Evolutionary conservation across 805 yeast genomes (phyloP).

Genomic region (Metschnikowia koreensis): DNA sequence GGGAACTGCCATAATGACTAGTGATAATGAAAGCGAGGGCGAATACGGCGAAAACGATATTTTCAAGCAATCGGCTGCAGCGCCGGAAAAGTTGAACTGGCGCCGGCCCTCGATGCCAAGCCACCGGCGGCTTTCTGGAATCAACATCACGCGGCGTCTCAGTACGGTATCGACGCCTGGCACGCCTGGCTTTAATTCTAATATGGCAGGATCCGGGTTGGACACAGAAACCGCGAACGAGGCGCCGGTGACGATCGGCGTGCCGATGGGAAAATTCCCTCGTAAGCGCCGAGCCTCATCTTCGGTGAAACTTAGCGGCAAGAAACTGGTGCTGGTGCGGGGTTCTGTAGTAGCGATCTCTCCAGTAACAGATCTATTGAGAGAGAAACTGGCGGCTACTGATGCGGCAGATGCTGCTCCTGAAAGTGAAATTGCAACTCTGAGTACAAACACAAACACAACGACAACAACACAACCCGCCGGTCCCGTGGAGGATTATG

Average conservation of each 20-base stretch:
- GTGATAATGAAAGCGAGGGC: constrained; percentile 20
- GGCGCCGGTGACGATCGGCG: constrained; percentile 37
- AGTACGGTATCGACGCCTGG: constrained; percentile 25
- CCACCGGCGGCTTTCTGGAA: constrained; percentile 39
- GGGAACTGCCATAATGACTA: constrained; percentile 13
- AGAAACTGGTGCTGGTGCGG: constrained; percentile 6
- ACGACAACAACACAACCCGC: not conserved
- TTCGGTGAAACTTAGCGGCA: not conserved
- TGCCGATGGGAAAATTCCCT: constrained; percentile 32
- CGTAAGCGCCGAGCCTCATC: constrained; percentile 24
- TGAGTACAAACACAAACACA: constrained; percentile 1
- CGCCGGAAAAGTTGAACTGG: constrained; percentile 13
- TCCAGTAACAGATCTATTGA: not conserved
- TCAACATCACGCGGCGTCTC: constrained; percentile 26
- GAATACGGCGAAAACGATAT: constrained; percentile 29
- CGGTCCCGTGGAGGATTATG: constrained; percentile 15
- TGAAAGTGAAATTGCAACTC: not conserved
- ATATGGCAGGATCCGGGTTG: not conserved
- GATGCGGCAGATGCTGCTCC: not conserved
- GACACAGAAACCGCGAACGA: constrained; percentile 14
- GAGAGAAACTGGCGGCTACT: constrained; percentile 7
- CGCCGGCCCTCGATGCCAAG: constrained; percentile 30
- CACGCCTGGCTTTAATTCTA: constrained; percentile 17
- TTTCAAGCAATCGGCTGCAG: constrained; percentile 30
- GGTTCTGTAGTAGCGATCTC: constrained; percentile 11